Base-by-base conservation (phyloP, 2,329 filamentous ascomycete genomes). In the Fusarium sacchari region DNA sequence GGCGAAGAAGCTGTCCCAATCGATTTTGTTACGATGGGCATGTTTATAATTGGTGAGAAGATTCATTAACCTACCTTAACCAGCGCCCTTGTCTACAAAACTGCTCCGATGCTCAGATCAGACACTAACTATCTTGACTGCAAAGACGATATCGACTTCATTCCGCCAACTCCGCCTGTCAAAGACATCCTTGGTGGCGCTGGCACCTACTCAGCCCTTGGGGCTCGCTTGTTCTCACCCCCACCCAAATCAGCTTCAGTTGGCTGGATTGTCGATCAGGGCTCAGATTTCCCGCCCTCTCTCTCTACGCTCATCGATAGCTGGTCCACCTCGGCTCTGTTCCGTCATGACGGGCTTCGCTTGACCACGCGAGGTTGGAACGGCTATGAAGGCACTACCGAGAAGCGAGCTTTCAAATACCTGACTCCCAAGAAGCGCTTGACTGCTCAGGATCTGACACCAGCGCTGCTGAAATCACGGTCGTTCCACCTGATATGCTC, bases 291-390 rank as follows among this genome's bases (percentile, higher is more conserved):
- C 75, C 95, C 96, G 1, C 72, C 84, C 1, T 83, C 88, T 18
- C 86, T 97, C 59, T 87, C 88, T 53, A 79, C 86, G 5, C 85
- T 89, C 47, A 91, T 99, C 74, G 83, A 88, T 20, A 87, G 89
- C 47, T 98, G 96, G 95, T 83, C 90, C 22, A 97, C 95, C 3
- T 89, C 89, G 11, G 93, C 90, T 26, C 79, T 94, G 22, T 84
- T 96, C 73, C 89, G 95, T 60, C 84, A 89, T 55, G 91, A 93
- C 60, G 85, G 86, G 3, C 81, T 87, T 12, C 90, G 94, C 30
- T 86, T 94, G 56, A 98, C 96, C 6, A 99, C 96, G 0, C 90
- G 94, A 50, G 95, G 93, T 50, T 97, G 94, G 94, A 98, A 98
- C 81, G 93, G 93, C 56, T 98, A 98, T 80, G 90, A 92, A 42